Conservation (phyloP, 495 filamentous ascomycete genomes). For the Podospora pseudoanserina region DNA sequence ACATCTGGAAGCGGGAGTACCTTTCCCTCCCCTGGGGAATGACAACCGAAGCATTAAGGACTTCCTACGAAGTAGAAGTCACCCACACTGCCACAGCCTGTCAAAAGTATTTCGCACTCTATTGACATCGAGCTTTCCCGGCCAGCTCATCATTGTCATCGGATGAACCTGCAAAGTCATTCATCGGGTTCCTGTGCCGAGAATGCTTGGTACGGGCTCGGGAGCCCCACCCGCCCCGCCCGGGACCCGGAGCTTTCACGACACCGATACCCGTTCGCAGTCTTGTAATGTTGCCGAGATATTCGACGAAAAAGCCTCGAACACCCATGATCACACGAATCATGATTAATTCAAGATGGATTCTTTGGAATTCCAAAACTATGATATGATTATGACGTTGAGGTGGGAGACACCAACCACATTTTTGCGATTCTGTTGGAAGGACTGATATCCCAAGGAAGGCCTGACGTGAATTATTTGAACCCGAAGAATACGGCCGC, state of each 20-base stretch:
- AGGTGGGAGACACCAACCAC: neutral
- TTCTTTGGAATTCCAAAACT: neutral
- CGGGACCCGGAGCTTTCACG: neutral
- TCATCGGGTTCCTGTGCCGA: neutral
- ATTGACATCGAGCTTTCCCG: neutral
- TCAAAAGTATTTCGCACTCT: neutral
- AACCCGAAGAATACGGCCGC: neutral
- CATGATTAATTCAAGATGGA: neutral
- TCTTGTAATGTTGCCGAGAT: neutral
- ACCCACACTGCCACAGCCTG: too few relatives aligned
- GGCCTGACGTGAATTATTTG: neutral
- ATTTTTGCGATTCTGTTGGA: neutral
- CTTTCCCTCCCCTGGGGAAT: neutral
- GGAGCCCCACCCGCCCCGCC: neutral
- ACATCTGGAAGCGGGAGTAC: neutral
- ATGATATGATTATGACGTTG: neutral
- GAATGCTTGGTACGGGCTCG: neutral
- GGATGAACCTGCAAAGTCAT: neutral
- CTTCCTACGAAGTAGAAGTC: neutral
- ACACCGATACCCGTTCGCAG: conserved; percentile 1
- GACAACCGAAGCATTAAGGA: too few relatives aligned
- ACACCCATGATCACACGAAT: neutral
- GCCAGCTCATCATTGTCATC: neutral
- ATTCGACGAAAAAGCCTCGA: neutral
- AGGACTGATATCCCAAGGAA: neutral